phyloP scores from a whole-genome alignment of 495 filamentous ascomycete genomes.

The Talaromyces nanjingensis region DNA sequence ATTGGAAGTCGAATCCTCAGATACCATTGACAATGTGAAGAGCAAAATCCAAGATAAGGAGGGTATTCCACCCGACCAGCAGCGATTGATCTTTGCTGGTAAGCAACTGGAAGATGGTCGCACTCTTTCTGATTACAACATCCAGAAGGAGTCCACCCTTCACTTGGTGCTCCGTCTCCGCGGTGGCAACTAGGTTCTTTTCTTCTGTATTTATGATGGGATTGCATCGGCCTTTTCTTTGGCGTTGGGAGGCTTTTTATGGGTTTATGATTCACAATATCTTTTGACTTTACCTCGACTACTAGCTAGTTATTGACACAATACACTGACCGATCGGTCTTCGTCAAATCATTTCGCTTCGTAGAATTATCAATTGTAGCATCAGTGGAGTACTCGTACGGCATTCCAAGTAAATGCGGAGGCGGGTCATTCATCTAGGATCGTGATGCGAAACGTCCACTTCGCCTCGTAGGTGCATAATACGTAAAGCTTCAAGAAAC shows the following conservation, averaged over 20 bases:
- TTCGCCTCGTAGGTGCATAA: not conserved
- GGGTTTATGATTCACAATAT: constrained; percentile 9
- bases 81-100: constrained; percentile 84
- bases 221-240: constrained; percentile 16
- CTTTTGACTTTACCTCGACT: constrained; percentile 13
- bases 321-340: constrained; percentile 8
- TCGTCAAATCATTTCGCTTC: not conserved
- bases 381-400: not conserved
- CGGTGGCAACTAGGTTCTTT: constrained; percentile 25
- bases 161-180: constrained; percentile 84
- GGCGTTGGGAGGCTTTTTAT: constrained; percentile 38
- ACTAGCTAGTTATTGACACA: constrained; percentile 9
- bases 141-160: constrained; percentile 87
- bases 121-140: constrained; percentile 85
- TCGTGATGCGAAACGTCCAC: not conserved
- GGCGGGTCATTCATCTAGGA: not conserved
- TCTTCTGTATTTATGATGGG: not conserved
- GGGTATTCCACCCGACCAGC: constrained; percentile 83
- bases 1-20: constrained; percentile 78
- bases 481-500: no score
- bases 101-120: constrained; percentile 87
- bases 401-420: not conserved
- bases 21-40: constrained; percentile 93
- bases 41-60: constrained; percentile 91
- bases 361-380: not conserved